Conservation (phyloP, 345 rosid genomes). For the Eucalyptus curtisii region DNA sequence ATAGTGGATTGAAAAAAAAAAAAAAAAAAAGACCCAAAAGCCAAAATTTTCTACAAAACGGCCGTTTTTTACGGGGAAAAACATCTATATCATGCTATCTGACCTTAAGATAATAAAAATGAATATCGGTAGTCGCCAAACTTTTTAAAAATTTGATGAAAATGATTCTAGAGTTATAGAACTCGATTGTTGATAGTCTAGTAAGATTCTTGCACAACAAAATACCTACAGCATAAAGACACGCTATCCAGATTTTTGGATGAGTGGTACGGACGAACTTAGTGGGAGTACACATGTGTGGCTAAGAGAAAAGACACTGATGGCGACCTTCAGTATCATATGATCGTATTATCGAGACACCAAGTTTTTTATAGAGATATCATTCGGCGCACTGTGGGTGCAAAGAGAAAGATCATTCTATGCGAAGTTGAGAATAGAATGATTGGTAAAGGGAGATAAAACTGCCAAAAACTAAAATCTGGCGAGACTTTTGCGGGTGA, state of each 20-base stretch:
- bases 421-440: background rate
- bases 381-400: accelerated
- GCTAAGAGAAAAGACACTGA: background rate
- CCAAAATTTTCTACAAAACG: background rate
- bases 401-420: background rate
- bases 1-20: background rate
- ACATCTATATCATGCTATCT: background rate
- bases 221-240: background rate
- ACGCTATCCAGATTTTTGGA: background rate
- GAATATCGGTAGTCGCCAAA: background rate
- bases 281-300: background rate
- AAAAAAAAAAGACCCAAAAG: background rate
- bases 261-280: background rate
- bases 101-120: background rate
- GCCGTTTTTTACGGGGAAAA: background rate
- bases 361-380: background rate
- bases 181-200: background rate
- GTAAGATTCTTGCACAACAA: background rate
- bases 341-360: background rate
- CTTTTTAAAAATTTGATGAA: background rate
- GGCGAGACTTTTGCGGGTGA: background rate
- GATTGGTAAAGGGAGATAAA: background rate
- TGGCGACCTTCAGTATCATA: background rate
- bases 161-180: background rate
- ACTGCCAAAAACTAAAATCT: background rate